These are phyloP conservation scores for Gynochthodes officinalis DNA, from an alignment of 257 asterid genomes.

Conservation along the genomic window DNA sequence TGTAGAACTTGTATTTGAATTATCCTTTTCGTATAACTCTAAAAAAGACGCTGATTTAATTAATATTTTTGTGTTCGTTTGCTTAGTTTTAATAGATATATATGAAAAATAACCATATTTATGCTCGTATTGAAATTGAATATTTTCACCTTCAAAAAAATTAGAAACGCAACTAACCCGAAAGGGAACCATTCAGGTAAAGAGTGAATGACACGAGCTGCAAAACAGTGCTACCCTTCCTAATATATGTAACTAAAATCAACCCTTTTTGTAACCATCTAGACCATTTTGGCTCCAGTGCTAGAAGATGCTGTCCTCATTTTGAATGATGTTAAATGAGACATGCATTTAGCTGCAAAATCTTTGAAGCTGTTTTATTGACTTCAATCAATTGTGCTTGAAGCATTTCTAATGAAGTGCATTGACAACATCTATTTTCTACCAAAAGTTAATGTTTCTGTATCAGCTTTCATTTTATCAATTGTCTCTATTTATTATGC, in stretches of 20 bases:
- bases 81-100: too few species aligned
- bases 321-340: background rate
- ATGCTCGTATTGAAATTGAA: background rate
- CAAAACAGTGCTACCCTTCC: background rate
- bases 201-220: background rate
- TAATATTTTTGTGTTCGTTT: background rate
- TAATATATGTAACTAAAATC: background rate
- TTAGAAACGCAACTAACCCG: too few species aligned
- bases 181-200: too few species aligned
- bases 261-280: background rate
- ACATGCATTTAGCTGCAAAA: background rate
- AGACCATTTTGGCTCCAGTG: background rate
- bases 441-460: background rate
- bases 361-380: background rate
- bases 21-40: background rate
- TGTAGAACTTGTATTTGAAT: background rate
- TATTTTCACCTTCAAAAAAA: background rate
- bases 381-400: background rate
- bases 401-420: background rate
- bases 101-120: background rate
- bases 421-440: background rate
- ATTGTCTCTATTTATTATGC: conserved; percentile 20
- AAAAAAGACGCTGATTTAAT: background rate
- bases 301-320: background rate
- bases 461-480: background rate